Evolutionary conservation across 1,139 yeast genomes (phyloP).

Genomic region (Debaryomyces coudertii): DNA sequence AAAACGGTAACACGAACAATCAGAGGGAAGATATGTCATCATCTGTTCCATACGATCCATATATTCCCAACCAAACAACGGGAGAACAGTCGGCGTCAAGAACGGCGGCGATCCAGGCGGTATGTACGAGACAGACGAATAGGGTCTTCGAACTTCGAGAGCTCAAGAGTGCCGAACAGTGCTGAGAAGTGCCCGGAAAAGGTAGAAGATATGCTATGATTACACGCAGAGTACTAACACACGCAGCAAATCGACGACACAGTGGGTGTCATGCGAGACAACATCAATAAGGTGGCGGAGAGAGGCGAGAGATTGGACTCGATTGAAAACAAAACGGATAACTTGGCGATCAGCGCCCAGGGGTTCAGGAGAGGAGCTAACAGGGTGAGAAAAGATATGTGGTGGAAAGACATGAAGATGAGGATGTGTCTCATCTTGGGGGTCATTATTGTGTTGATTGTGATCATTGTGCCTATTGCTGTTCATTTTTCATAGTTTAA

Average conservation of each 20-base stretch:
- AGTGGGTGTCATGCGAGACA: constrained; percentile 97
- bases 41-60: constrained; percentile 89
- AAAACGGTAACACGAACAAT: neutral
- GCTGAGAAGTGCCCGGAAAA: neutral
- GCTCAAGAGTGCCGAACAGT: neutral
- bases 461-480: constrained; percentile 92
- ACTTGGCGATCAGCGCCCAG: constrained; percentile 89
- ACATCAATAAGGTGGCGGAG: constrained; percentile 93
- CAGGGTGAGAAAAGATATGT: constrained; percentile 97
- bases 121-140: constrained; percentile 36
- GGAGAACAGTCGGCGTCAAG: constrained; percentile 60
- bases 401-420: constrained; percentile 99
- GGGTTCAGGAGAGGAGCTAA: constrained; percentile 97
- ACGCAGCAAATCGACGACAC: constrained; percentile 88
- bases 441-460: constrained; percentile 76
- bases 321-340: constrained; percentile 92
- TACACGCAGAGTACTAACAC: constrained; percentile 20
- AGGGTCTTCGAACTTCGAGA: neutral
- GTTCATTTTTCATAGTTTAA: constrained; percentile 59
- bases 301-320: constrained; percentile 92
- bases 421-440: constrained; percentile 87
- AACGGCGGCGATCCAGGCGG: constrained; percentile 86
- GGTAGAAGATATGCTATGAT: too few species aligned
- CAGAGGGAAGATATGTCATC: constrained; percentile 58
- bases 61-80: constrained; percentile 67